Evolutionary conservation across 2,329 filamentous ascomycete species (phyloP), one percentile per base, ranked within the genome.

Genomic region (Myriosclerotinia scirpicola): DNA sequence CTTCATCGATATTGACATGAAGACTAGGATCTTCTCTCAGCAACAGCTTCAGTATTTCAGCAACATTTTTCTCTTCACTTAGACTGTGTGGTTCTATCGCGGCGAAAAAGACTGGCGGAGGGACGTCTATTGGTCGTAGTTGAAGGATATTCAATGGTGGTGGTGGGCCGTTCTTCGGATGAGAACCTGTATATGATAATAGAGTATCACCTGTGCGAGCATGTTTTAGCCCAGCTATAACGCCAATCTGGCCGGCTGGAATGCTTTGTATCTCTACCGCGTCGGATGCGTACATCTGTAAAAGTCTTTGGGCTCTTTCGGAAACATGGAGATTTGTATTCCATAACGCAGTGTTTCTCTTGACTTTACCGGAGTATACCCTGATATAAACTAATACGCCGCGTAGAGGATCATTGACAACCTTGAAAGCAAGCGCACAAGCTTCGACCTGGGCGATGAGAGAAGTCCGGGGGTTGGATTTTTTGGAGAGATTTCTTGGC

Each of bases 101-200:
- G n/a, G 96, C 89, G 77, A 98, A 99, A 75, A 97, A 97, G 0
- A 99, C 95, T 0, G 95, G 93, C 0, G 95, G 93, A 0, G 95
- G 94, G 0, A 97, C 91, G 67, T 91, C 86, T 38, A 96, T 95
- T 0, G 95, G 92, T 20, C 92, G 87, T 46, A 99, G 85, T 75
- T 97, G 93, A 20, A 98, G 80, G 20, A 84, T 88, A 60, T 89
- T 87, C 59, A 97, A 80, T 0, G 87, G 84, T 20, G 87, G 84
- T 22, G 90, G 87, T 1, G 92, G 88, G 0, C 85, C 84, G 8
- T 84, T 84, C 75, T 86, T 85, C 14, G 81, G 79, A 67, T 83
- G 87, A 54, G 83, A 81, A 8, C 85, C 86, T 34, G 85, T 82
- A 72, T 92, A 92, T 2, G 90, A 87, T 44, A 98, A 85, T 20